Evolutionary conservation across 169 alveolate genomes (phyloP), one percentile per base, ranked within the genome.

Genomic region (Plasmodium sp.): DNA sequence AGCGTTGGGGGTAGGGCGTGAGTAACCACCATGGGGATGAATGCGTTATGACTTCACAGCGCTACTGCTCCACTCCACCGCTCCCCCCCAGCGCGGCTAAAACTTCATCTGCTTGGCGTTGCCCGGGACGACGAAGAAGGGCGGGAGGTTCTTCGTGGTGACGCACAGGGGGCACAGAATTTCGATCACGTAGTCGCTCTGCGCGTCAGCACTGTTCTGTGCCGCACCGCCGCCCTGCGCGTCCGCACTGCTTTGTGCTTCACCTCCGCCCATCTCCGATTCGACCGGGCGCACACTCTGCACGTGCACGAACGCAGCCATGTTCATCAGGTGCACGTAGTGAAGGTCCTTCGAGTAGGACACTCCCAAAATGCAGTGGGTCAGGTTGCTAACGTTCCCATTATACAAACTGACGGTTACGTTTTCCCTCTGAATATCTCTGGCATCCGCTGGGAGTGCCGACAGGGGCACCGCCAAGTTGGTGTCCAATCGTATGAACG

Each of bases 91-190:
- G 5, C 51, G 45, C 31, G 16, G 48, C 81, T 67, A 90, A 81
- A 79, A 96, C 41, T 85, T 90, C 81, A 96, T 92, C 34, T 95
- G 90, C 41, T 93, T 91, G 31, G 79, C 75, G 36, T 92, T 83
- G 34, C 97, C 96, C 3, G 97, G 96, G 31, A 96, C 92, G 18
- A 96, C 81, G 31, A 96, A 95, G 94, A 43, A 93, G 1, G 96
- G 91, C 27, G 97, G 97, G 4, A 96, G 91, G 45, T 96, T 92
- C 33, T 96, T 90, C 16, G 96, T 92, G 14, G 97, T 92, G 73
- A 95, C 81, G 31, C 83, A 72, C 14, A 93, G 51, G n/a, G 96
- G 97, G 41, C 97, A 96, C 16, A 94, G 14, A 5, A 81, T 94
- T 54, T 96, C 97, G 16, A 92, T 48, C 27, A 82, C 18, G 74